Evolutionary conservation across 345 rosid species (phyloP).

Genomic region (Eucalyptus globulus): DNA sequence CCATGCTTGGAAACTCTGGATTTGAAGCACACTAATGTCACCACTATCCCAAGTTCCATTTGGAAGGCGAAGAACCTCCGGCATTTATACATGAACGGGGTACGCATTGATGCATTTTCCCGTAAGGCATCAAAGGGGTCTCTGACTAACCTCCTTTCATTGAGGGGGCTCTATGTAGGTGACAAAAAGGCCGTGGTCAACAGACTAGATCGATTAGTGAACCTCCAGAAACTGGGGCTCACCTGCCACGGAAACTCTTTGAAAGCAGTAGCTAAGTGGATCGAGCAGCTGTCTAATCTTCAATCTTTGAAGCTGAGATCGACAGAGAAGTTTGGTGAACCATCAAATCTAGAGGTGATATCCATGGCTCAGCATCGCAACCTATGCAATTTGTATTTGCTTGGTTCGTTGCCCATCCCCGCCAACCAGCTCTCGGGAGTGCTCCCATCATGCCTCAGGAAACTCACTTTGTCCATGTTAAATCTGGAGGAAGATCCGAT

Average conservation of each 20-base stretch:
- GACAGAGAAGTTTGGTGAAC: neutral
- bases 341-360: neutral
- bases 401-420: neutral
- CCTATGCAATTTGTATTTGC: constrained; percentile 12
- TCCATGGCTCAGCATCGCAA: neutral
- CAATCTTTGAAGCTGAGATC: constrained; percentile 18
- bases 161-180: constrained; percentile 15
- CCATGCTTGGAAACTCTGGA: constrained; percentile 17
- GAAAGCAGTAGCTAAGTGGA: neutral
- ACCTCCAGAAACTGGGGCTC: constrained; percentile 13
- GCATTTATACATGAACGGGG: constrained; percentile 10
- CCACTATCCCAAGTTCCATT: constrained; percentile 8
- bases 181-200: neutral
- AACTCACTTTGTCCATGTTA: constrained; percentile 23
- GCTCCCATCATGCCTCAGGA: constrained; percentile 6
- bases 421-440: neutral
- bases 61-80: constrained; percentile 6
- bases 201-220: neutral
- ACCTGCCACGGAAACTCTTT: constrained; percentile 7
- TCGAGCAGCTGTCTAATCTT: neutral
- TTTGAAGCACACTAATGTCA: constrained; percentile 21
- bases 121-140: neutral
- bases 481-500: constrained; percentile 8
- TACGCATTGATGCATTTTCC: neutral
- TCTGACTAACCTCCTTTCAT: constrained; percentile 1